These are phyloP conservation scores for Triglochin maritima DNA, from an alignment of 106 monocot species.

Conservation along the genomic window DNA sequence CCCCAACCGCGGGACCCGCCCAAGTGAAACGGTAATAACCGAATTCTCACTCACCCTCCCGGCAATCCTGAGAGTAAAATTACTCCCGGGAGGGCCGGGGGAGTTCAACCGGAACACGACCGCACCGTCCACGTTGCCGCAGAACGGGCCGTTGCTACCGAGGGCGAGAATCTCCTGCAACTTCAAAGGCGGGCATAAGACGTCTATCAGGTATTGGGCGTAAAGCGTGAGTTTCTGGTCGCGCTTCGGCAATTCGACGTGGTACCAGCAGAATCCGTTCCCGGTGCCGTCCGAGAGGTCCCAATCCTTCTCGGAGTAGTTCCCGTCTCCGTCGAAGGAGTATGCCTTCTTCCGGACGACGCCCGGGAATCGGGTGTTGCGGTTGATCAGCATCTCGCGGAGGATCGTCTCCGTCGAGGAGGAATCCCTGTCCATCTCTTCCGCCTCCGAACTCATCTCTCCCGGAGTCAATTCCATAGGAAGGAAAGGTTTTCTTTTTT, in stretches of 20 bases:
- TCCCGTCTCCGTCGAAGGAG: constrained; percentile 42
- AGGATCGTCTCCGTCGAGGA: constrained; percentile 1
- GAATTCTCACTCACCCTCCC: constrained; percentile 65
- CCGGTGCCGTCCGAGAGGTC: constrained; percentile 24
- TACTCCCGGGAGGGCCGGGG: constrained; percentile 53
- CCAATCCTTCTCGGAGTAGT: constrained; percentile 31
- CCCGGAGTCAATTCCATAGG: constrained; percentile 2
- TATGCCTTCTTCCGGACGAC: constrained; percentile 32
- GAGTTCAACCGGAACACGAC: constrained; percentile 82
- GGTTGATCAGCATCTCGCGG: background rate
- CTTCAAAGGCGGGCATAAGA: constrained; percentile 80
- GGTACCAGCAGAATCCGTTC: constrained; percentile 62
- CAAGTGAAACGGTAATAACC: constrained; percentile 67
- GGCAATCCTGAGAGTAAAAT: constrained; percentile 62
- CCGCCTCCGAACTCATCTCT: constrained; percentile 8
- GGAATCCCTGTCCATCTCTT: constrained; percentile 8
- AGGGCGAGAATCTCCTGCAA: constrained; percentile 89
- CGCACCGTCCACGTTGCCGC: constrained; percentile 56
- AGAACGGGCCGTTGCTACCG: constrained; percentile 75
- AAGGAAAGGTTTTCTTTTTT: too few relatives aligned
- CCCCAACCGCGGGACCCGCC: constrained; percentile 70
- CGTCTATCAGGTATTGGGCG: constrained; percentile 67
- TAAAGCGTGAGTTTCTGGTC: constrained; percentile 45
- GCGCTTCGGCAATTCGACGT: constrained; percentile 80
- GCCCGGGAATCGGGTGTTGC: constrained; percentile 2